Percentiles rank a stretch among this genome's conserved stretches.
Evolutionary conservation across 169 alveolate species (phyloP).

Genomic region (Plasmodium billcollinsi): DNA sequence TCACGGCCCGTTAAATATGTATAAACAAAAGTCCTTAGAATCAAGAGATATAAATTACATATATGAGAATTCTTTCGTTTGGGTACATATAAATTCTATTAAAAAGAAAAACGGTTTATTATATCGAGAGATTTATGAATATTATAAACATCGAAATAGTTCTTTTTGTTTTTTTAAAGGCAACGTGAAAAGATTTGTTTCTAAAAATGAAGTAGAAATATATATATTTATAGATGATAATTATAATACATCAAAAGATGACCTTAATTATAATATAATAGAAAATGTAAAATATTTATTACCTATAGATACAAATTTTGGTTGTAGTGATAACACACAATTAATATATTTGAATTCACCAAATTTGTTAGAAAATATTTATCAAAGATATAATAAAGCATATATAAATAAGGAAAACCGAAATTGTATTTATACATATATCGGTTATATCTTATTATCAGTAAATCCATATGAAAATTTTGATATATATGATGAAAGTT

Average conservation of each 20-base stretch:
- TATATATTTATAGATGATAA: conserved; percentile 50
- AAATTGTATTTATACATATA: conserved; percentile 85
- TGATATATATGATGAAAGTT: conserved; percentile 83
- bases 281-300: conserved; percentile 77
- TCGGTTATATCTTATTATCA: conserved; percentile 88
- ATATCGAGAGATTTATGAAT: conserved; percentile 57
- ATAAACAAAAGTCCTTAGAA: conserved; percentile 62
- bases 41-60: conserved; percentile 60
- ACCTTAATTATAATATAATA: conserved; percentile 46
- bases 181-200: conserved; percentile 57
- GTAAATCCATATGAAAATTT: conserved; percentile 89
- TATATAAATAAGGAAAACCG: conserved; percentile 61
- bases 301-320: conserved; percentile 76
- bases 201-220: conserved; percentile 68
- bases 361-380: conserved; percentile 79
- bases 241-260: conserved; percentile 27
- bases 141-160: conserved; percentile 42
- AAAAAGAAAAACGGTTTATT: conserved; percentile 58
- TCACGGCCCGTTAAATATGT: conserved; percentile 18
- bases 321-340: conserved; percentile 81
- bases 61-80: conserved; percentile 72
- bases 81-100: conserved; percentile 75
- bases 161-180: conserved; percentile 75
- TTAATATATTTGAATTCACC: conserved; percentile 81
- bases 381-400: conserved; percentile 75